Percentiles rank a stretch among this genome's conserved stretches.
phyloP scores from a whole-genome alignment of 192 early-diverging fungal species.

The Coemansia sp. region DNA sequence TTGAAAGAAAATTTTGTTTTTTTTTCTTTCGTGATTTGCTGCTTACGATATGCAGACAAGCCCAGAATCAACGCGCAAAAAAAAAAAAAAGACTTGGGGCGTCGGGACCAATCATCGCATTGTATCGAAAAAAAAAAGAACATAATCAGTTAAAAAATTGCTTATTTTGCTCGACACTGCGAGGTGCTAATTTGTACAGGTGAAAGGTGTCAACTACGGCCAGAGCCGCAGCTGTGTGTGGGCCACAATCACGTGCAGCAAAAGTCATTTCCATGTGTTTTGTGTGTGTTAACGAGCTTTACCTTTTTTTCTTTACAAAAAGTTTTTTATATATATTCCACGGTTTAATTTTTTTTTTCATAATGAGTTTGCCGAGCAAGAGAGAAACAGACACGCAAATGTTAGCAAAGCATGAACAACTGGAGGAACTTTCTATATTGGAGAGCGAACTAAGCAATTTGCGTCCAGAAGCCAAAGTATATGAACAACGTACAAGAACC shows the following conservation, averaged over 20 bases:
- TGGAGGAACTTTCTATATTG: constrained; percentile 26
- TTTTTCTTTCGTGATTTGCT: constrained; percentile 1
- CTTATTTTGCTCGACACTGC: no score
- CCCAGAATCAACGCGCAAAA: neutral
- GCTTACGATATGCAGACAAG: neutral
- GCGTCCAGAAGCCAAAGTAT: constrained; percentile 23
- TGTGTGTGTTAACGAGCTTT: no score
- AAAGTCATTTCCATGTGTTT: no score
- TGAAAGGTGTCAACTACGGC: neutral
- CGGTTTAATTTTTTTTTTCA: neutral
- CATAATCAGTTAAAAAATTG: no score
- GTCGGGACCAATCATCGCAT: neutral
- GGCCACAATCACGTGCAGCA: neutral
- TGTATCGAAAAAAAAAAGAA: no score
- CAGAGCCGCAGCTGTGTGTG: neutral
- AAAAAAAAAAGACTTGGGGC: neutral
- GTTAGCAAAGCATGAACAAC: neutral
- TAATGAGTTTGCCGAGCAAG: neutral
- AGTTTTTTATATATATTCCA: neutral
- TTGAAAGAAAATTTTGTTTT: constrained; percentile 3
- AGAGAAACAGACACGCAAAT: neutral
- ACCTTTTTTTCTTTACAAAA: neutral
- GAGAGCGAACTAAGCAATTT: constrained; percentile 34
- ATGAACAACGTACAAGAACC: constrained; percentile 19
- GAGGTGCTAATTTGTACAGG: neutral